Conservation (phyloP, 2,329 filamentous ascomycete genomes). For the Dendrostoma leiphaemia region DNA sequence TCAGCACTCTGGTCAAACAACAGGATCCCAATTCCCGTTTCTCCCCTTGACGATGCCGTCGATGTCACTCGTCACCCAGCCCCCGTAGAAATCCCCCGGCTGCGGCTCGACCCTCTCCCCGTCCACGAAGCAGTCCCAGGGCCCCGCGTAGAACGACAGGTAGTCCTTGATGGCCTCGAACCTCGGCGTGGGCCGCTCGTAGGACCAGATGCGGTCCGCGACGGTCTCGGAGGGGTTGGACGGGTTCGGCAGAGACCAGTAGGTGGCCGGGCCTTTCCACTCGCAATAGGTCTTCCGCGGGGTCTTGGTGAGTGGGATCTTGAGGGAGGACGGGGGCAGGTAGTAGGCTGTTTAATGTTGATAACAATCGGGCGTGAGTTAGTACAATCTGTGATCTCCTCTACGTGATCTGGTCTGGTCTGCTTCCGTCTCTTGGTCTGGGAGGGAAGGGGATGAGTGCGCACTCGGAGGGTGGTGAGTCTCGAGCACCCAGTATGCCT, state of each 20-base stretch:
- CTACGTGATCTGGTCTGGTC: too few species aligned
- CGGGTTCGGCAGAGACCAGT: conserved; percentile 48
- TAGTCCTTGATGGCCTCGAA: conserved; percentile 55
- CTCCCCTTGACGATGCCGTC: conserved; percentile 48
- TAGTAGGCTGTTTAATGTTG: conserved; percentile 50
- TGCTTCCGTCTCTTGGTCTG: not conserved
- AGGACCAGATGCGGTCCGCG: conserved; percentile 56
- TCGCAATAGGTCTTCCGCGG: conserved; percentile 50
- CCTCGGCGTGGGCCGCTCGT: conserved; percentile 49
- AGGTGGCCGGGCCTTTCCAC: conserved; percentile 61
- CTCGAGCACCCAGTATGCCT: conserved; percentile 61
- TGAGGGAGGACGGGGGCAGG: conserved; percentile 49
- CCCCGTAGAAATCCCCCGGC: conserved; percentile 62
- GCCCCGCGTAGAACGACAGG: conserved; percentile 58
- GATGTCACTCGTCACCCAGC: conserved; percentile 62
- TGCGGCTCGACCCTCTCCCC: conserved; percentile 58
- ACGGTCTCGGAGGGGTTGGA: conserved; percentile 34
- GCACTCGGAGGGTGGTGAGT: conserved; percentile 61
- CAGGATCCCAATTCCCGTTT: conserved; percentile 38
- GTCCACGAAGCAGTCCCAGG: conserved; percentile 62
- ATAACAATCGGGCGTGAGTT: too few species aligned
- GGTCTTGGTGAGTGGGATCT: conserved; percentile 44
- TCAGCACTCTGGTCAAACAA: conserved; percentile 22
- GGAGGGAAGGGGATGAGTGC: too few species aligned
- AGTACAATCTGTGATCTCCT: too few species aligned